Conservation (phyloP, 306 rosid genomes). For the Dalbergia cultrata region DNA sequence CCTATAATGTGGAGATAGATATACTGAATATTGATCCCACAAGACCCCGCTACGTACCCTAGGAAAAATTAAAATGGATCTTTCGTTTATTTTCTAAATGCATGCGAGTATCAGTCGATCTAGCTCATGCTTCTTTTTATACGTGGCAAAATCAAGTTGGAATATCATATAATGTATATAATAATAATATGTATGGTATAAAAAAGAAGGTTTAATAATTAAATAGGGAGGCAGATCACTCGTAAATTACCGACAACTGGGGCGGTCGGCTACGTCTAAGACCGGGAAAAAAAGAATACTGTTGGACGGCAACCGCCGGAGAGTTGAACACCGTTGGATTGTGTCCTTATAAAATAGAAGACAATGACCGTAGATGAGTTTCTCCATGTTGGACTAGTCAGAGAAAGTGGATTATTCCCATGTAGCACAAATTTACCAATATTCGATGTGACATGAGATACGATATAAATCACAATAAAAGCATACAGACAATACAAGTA, state of each 20-base stretch:
- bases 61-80: too few relatives aligned
- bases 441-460: too few relatives aligned
- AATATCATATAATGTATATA: too few relatives aligned
- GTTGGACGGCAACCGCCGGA: conserved; percentile 78
- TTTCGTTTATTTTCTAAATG: too few relatives aligned
- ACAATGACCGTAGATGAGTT: conserved; percentile 49
- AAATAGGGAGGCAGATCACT: neutral
- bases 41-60: too few relatives aligned
- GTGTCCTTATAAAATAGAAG: conserved; percentile 5
- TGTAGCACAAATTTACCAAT: too few relatives aligned
- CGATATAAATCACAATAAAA: too few relatives aligned
- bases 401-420: neutral
- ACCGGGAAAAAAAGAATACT: neutral
- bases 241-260: neutral
- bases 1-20: too few relatives aligned
- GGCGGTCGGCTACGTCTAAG: conserved; percentile 38
- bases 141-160: neutral
- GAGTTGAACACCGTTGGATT: conserved; percentile 57
- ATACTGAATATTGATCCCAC: too few relatives aligned
- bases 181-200: neutral
- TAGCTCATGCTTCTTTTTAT: neutral
- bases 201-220: neutral
- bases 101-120: too few relatives aligned
- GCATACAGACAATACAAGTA: too few relatives aligned
- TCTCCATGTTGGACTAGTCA: conserved; percentile 25